Percentiles rank a stretch among this genome's conserved stretches.
Conservation (phyloP, 352 stramenopile species). For the Globisporangium irregulare region DNA sequence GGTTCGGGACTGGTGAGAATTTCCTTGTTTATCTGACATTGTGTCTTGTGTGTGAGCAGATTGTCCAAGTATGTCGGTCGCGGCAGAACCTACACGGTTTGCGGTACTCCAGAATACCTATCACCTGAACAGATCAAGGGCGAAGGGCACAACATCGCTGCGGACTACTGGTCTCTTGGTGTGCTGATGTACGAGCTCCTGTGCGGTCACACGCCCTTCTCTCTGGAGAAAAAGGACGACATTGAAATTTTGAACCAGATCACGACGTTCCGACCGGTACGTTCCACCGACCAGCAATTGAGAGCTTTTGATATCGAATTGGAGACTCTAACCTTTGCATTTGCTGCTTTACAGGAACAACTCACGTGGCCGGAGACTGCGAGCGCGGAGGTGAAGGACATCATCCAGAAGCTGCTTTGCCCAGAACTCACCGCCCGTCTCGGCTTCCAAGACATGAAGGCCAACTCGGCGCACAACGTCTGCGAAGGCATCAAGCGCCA, state of each 20-base stretch:
- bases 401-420: conserved; percentile 61
- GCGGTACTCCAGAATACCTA: conserved; percentile 82
- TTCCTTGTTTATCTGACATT: conserved; percentile 2
- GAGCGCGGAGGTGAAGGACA: conserved; percentile 70
- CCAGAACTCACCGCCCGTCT: conserved; percentile 55
- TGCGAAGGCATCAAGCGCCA: conserved; percentile 80
- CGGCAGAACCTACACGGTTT: conserved; percentile 84
- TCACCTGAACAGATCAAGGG: conserved; percentile 86
- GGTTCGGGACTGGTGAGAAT: neutral
- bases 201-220: conserved; percentile 87
- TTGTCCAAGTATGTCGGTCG: conserved; percentile 85
- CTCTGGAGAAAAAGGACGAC: conserved; percentile 75
- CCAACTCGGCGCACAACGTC: conserved; percentile 39
- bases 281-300: conserved; percentile 1
- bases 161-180: conserved; percentile 93
- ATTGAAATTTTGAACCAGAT: conserved; percentile 89
- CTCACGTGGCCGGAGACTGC: conserved; percentile 67
- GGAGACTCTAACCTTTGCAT: neutral
- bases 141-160: conserved; percentile 81
- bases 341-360: conserved; percentile 28
- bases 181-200: conserved; percentile 94
- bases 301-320: neutral
- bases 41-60: conserved; percentile 22
- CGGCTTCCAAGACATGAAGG: conserved; percentile 45
- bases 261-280: conserved; percentile 67